These are phyloP conservation scores for Xylaria sp. DNA, from an alignment of 2,329 filamentous ascomycete genomes.

Conservation along the genomic window DNA sequence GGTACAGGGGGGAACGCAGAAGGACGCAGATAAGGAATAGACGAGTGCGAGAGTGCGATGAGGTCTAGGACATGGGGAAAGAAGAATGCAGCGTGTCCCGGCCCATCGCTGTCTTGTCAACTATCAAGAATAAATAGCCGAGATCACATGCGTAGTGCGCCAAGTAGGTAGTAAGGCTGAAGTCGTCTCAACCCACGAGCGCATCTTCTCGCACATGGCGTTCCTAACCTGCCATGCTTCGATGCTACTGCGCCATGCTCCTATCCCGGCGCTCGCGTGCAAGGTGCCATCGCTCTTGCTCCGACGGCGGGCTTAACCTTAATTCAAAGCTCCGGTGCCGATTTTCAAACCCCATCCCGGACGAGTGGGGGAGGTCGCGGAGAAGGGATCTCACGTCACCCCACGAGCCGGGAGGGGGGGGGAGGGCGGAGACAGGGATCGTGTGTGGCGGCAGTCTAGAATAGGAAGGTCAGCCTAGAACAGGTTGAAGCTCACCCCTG, in stretches of 20 bases:
- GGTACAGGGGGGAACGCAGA: not conserved
- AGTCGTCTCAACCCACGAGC: not conserved
- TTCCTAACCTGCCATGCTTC: not conserved
- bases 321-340: not conserved
- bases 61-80: not conserved
- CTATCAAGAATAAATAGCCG: not conserved
- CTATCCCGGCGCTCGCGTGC: not conserved
- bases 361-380: too few relatives aligned
- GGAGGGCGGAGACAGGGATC: too few relatives aligned
- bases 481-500: not conserved
- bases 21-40: not conserved
- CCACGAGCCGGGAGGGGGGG: not conserved
- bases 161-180: not conserved
- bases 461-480: not conserved
- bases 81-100: not conserved
- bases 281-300: not conserved
- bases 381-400: too few relatives aligned
- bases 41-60: too few relatives aligned
- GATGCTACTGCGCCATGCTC: not conserved
- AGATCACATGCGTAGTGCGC: not conserved
- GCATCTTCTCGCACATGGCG: not conserved
- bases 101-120: not conserved
- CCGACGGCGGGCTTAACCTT: not conserved
- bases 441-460: not conserved
- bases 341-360: not conserved